Evolutionary conservation across 2,329 filamentous ascomycete species (phyloP).

Genomic region (Immersiporthe knoxdaviesiana): DNA sequence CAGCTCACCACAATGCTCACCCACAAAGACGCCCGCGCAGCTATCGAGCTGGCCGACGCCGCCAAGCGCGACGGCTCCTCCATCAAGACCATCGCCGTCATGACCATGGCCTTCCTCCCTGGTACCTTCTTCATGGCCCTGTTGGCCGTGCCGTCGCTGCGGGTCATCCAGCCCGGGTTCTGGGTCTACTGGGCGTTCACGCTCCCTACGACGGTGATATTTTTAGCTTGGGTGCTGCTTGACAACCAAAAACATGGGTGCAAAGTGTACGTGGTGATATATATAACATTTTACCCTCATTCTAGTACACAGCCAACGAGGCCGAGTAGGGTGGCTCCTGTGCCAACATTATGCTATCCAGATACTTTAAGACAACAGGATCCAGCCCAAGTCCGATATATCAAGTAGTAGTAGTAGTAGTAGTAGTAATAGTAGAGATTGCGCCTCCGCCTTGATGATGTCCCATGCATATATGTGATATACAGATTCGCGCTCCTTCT

Average conservation of each 20-base stretch:
- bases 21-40: too few species aligned
- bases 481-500: neutral
- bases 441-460: slow-evolving; percentile 7
- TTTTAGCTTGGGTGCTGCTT: too few species aligned
- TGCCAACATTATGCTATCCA: slow-evolving; percentile 1
- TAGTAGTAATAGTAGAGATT: neutral
- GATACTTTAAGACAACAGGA: slow-evolving; percentile 26
- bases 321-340: neutral
- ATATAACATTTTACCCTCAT: neutral
- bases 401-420: neutral
- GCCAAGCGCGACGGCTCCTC: slow-evolving; percentile 37
- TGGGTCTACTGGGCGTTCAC: too few species aligned
- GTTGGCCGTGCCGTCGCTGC: slow-evolving; percentile 27
- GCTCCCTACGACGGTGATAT: too few species aligned
- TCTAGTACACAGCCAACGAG: neutral
- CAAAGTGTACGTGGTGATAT: neutral
- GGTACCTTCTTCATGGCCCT: slow-evolving; percentile 43
- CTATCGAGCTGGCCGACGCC: slow-evolving; percentile 38
- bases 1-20: too few species aligned
- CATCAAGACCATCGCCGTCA: slow-evolving; percentile 43
- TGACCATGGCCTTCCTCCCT: slow-evolving; percentile 44
- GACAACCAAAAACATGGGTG: too few species aligned
- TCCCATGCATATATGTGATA: neutral
- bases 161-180: too few species aligned
- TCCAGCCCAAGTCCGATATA: neutral